Percentiles rank a stretch among this genome's conserved stretches.
These are phyloP conservation scores for Phytopythium cucurbitacearum DNA, from an alignment of 352 stramenopile genomes.

Conservation along the genomic window DNA sequence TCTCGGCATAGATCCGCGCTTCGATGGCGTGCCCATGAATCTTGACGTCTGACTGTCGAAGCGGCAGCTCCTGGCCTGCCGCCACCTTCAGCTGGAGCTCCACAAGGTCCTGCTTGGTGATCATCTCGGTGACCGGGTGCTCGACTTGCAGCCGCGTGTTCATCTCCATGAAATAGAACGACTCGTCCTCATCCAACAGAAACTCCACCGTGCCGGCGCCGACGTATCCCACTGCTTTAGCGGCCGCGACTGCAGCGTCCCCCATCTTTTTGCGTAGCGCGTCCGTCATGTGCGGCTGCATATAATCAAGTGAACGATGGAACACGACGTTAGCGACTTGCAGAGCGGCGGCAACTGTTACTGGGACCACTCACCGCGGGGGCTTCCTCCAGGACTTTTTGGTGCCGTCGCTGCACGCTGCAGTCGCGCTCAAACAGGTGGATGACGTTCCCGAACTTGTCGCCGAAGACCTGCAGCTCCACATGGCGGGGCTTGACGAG, in stretches of 20 bases:
- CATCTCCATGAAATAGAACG: conserved; percentile 97
- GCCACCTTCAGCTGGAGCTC: conserved; percentile 95
- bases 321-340: background rate
- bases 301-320: background rate
- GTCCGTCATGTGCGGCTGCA: conserved; percentile 70
- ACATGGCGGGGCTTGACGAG: conserved; percentile 87
- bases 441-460: conserved; percentile 85
- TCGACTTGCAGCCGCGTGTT: conserved; percentile 95
- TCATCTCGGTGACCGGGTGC: conserved; percentile 90
- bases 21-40: conserved; percentile 90
- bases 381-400: conserved; percentile 94
- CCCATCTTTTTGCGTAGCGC: conserved; percentile 86
- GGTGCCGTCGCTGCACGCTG: conserved; percentile 88
- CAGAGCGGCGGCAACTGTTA: too few relatives aligned
- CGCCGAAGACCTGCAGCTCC: conserved; percentile 92
- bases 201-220: conserved; percentile 94
- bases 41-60: conserved; percentile 85
- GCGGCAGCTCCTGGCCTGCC: conserved; percentile 85
- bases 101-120: conserved; percentile 87
- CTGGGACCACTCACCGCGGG: conserved; percentile 58
- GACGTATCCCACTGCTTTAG: conserved; percentile 90
- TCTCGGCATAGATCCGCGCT: conserved; percentile 93
- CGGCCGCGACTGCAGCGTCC: conserved; percentile 82
- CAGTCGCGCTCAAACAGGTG: conserved; percentile 91
- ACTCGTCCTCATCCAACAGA: conserved; percentile 86